Evolutionary conservation across 345 rosid species (phyloP), one percentile per base, ranked within the genome.

Genomic region (Arabis hirsuta): DNA sequence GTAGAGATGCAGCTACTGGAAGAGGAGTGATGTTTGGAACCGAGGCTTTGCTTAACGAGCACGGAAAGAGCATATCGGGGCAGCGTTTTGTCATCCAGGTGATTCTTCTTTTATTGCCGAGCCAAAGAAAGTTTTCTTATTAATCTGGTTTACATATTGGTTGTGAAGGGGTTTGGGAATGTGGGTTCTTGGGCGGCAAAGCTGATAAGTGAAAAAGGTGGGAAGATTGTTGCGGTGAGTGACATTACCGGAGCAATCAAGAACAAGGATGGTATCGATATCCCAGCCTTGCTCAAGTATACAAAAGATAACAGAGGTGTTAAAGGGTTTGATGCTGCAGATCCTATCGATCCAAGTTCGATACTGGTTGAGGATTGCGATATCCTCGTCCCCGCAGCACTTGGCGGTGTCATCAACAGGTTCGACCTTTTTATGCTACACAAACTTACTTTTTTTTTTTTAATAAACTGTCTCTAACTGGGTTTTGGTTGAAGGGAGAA

Each of bases 181-280:
- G 98, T 95, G 9, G 99, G 99, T 32, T 90, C 97, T n/a, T 95
- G 97, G 99, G 98, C 98, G 46, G 96, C 97, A 4, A 90, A 85
- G 56, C 85, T 95, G 55, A 91, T 95, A 64, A 74, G 79, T 54
- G 90, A 87, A 36, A 76, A 78, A 3, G 96, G 99, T 55, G 99
- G 99, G 69, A 90, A 82, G 82, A 71, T 95, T 69, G 92, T 91
- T 51, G 99, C 91, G 0, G 85, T 90, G 4, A 91, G 97, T 76
- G 99, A 95, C 70, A 82, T 90, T 8, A 72, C 83, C 0, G 98
- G 99, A 71, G 99, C 98, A 48, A 86, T 91, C 68, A 91, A 86
- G 86, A 95, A 90, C 85, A 78, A 83, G 80, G 81, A 90, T 1
- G 99, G 99, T 14, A 75, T 95, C n/a, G 90, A 90, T 62, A 83